Evolutionary conservation across 2,329 filamentous ascomycete species (phyloP), one percentile per base, ranked within the genome.

Genomic region (Akanthomyces dipterigenus): DNA sequence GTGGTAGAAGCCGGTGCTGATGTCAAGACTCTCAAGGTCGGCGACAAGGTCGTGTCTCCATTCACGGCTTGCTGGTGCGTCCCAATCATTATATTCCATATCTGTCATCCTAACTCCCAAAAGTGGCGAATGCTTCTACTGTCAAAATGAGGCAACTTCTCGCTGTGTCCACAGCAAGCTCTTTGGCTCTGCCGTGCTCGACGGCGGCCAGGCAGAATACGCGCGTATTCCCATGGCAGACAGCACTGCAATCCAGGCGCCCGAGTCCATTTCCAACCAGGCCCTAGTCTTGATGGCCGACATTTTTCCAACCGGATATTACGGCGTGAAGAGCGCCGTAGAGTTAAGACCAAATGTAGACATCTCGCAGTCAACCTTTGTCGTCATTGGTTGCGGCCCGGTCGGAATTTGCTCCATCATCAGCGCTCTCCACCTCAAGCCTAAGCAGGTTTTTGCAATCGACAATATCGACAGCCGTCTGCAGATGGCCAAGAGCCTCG

Each of bases 221-320:
- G 88, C 93, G 56, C 86, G 91, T 38, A 83, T 96, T 16, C 93
- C 93, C 0, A 77, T 88, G 60, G 92, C 92, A 12, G 91, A 96
- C 69, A 85, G 86, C 40, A 96, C 91, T 1, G 84, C 88, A n/a
- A 82, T 92, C 70, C 88, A 87, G 68, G 88, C 91, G 0, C 74
- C 83, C 1, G 84, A 82, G 9, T 68, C 66, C n/a, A 88, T 96
- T 62, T 84, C 88, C 22, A 88, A 93, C 66, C 83, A 89, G 65
- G 86, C 86, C 40, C 80, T 96, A 54, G 86, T 96, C 7, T 81
- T 96, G 28, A 96, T 96, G 92, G 91, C 90, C 18, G 92, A 96
- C 70, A 96, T 96, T 68, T 96, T 95, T 74, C 92, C 92, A 1
- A 91, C 88, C 0, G 90, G 93, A 8, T 96, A 86, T 76, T 96